Base-by-base conservation (phyloP, 2,329 filamentous ascomycete genomes). In the Exophiala alcalophila region DNA sequence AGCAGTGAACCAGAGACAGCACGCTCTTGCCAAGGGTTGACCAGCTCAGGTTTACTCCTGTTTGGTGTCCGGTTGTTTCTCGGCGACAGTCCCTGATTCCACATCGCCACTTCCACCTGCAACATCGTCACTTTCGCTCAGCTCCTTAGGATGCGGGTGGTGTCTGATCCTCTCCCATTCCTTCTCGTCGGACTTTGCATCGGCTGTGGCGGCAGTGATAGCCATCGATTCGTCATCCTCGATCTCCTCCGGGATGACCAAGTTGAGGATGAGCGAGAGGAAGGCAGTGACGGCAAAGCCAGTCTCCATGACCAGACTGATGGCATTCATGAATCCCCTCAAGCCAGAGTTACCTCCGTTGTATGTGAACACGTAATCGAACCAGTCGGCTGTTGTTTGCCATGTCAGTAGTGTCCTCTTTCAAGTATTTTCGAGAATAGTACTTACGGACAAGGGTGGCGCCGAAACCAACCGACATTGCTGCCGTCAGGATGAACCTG, bases 161-260 rank as follows among this genome's bases (percentile, higher is more conserved):
- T 30, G 40, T 24, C 38, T 34, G 33, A 55, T 53, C 4, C 37
- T 34, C n/a, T 53, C 47, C 50, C 52, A 55, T 29, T 55, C 50
- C 26, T 24, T 30, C 34, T 46, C 38, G 27, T 53, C 52, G 10
- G 42, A 37, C n/a, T 20, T 32, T 11, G 14, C 40, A 23, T 54
- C 52, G 3, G 40, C 49, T 6, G 32, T 47, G 25, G 50, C 47
- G 4, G 50, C 50, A 10, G 50, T 53, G 16, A 39, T 49, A 8
- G 48, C 47, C 8, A 51, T 30, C 4, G 36, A 44, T 25, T 53
- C 50, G n/a, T n/a, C n/a, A 28, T 52, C 49, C 54, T 87, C 85
- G n/a, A 83, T 66, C 65, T 94, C 88, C 58, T 86, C 82, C 0
- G 81, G 78, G 10, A 94, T 66, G 0, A 79, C 52, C 34, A 92